phyloP scores from a whole-genome alignment of 1,139 yeast genomes.

The Sugiyamaella castrensis region DNA sequence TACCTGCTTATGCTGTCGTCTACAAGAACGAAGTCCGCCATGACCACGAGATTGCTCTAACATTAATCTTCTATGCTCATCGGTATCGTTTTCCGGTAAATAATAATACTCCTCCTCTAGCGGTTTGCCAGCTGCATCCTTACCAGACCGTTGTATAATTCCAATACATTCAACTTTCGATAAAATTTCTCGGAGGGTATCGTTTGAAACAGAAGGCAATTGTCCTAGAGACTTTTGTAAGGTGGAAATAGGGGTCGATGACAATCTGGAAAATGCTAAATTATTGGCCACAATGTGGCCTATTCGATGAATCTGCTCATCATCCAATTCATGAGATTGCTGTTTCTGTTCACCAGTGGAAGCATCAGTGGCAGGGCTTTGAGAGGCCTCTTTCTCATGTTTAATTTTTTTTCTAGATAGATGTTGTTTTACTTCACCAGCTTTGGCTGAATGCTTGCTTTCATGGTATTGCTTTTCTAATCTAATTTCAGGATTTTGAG shows the following conservation, averaged over 20 bases:
- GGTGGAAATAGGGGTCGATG: slow-evolving; percentile 77
- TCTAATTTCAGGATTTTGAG: no score
- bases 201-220: slow-evolving; percentile 29
- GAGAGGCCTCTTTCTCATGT: background rate
- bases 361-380: background rate
- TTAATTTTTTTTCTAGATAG: background rate
- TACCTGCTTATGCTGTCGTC: slow-evolving; percentile 85
- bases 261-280: slow-evolving; percentile 82
- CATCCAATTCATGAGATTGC: background rate
- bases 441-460: background rate
- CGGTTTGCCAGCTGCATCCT: slow-evolving; percentile 95
- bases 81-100: slow-evolving; percentile 76
- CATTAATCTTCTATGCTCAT: slow-evolving; percentile 61
- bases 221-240: slow-evolving; percentile 51
- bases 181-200: slow-evolving; percentile 42
- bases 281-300: slow-evolving; percentile 63
- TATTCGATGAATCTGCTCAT: slow-evolving; percentile 52
- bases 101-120: slow-evolving; percentile 92
- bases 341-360: background rate
- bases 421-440: background rate
- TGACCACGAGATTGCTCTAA: slow-evolving; percentile 74
- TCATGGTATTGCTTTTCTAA: background rate
- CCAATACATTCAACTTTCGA: slow-evolving; percentile 63
- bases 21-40: slow-evolving; percentile 75
- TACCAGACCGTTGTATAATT: slow-evolving; percentile 79